These are phyloP conservation scores for Ophiostoma australiae DNA, from an alignment of 2,329 filamentous ascomycete genomes.

Conservation along the genomic window DNA sequence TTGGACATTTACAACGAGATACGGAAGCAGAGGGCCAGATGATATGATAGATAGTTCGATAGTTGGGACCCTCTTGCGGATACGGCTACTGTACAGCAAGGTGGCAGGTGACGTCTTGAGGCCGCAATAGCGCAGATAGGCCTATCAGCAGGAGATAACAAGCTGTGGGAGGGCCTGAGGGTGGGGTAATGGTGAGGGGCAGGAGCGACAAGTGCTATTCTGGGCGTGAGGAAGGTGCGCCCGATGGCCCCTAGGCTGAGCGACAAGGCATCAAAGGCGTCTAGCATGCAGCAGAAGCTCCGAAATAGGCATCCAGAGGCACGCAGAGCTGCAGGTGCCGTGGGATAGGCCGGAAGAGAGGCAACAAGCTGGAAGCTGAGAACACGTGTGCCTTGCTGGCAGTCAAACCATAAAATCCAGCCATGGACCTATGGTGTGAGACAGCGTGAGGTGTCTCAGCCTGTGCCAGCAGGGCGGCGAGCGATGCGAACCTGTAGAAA, in stretches of 20 bases:
- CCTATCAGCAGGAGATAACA: constrained; percentile 23
- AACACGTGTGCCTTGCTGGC: constrained; percentile 10
- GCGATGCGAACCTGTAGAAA: background rate
- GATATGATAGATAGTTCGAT: background rate
- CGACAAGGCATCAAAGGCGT: background rate
- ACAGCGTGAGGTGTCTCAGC: background rate
- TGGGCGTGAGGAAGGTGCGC: constrained; percentile 19
- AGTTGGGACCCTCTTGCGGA: constrained; percentile 17
- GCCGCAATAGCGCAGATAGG: constrained; percentile 20
- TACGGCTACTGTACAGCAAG: constrained; percentile 15
- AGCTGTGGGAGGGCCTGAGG: constrained; percentile 11
- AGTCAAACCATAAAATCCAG: background rate
- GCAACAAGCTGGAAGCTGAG: background rate
- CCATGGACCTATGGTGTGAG: background rate
- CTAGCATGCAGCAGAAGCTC: constrained; percentile 7
- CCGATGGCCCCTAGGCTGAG: constrained; percentile 2
- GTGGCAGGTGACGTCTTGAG: constrained; percentile 25
- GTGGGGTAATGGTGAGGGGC: constrained; percentile 24
- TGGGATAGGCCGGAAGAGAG: background rate
- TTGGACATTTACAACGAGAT: background rate
- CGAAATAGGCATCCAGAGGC: constrained; percentile 3
- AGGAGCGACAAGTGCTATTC: constrained; percentile 12
- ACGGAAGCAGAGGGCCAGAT: background rate
- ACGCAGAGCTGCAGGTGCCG: background rate
- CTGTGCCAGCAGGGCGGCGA: background rate